Conservation (phyloP, 2,329 filamentous ascomycete genomes). For the Diaporthe helianthi region DNA sequence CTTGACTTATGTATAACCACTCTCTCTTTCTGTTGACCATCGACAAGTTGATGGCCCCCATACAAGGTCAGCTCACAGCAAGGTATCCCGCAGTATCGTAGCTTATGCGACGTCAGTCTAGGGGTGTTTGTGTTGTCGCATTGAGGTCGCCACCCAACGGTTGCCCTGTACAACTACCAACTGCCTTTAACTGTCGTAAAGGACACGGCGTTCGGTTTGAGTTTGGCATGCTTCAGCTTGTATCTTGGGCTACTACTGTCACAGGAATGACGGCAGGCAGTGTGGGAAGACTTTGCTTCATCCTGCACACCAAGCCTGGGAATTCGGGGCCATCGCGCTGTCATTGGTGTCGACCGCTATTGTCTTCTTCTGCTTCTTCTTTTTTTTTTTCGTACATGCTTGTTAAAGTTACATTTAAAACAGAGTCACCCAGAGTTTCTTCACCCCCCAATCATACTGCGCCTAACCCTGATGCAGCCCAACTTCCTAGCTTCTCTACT, state of each 20-base stretch:
- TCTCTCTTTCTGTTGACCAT: background rate
- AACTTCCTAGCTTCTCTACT: background rate
- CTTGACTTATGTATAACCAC: background rate
- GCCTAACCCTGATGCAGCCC: background rate
- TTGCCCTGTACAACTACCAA: background rate
- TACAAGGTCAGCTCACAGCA: background rate
- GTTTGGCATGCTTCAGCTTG: background rate
- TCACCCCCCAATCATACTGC: background rate
- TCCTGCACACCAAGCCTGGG: background rate
- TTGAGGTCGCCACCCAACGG: background rate
- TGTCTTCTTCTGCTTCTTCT: no score
- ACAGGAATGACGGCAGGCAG: background rate
- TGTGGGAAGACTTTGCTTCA: background rate
- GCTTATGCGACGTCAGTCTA: background rate
- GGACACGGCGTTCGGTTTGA: background rate
- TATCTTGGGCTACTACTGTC: no score
- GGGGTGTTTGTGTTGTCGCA: no score
- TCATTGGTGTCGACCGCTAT: constrained; percentile 3
- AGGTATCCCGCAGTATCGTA: background rate
- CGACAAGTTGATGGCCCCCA: background rate
- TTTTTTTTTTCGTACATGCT: constrained; percentile 6
- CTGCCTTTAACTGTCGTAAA: background rate
- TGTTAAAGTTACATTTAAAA: constrained; percentile 19
- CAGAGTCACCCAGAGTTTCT: background rate
- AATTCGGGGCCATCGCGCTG: background rate